Base-by-base conservation (phyloP, 1,284 basidiomycete species). In the Vanrija humicola region DNA sequence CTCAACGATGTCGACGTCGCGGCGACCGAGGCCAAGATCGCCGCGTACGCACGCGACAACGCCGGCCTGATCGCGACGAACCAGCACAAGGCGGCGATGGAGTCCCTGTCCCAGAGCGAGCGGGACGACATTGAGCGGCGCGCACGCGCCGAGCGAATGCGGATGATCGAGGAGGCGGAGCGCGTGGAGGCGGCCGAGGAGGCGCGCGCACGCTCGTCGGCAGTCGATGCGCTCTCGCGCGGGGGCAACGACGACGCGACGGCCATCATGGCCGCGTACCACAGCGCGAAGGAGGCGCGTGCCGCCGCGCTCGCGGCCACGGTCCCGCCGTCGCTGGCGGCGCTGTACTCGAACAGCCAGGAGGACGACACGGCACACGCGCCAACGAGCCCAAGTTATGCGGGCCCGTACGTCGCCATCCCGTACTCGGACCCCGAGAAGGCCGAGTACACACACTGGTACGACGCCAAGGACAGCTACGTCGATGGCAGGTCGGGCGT, bases 1-100 rank as follows among this genome's bases (percentile, higher is more conserved):
- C 90, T 98, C 59, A 88, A 98, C 69, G 87, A 92, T 54, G 83
- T 94, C 48, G 88, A 98, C 66, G 74, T 94, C n/a, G 77, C 83
- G 15, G 80, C 86, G 63, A 97, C 93, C 0, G 91, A 98, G 78
- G 84, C 84, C 9, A 85, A 87, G 39, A 89, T 98, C 52, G 82
- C 83, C 2, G 81, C 82, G 49, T 93, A 90, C 74, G 85, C 88
- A 48, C 82, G 81, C 23, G 86, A 89, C 62, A 96, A 96, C 69
- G 86, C 87, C 2, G 81, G 84, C 0, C 75, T 87, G 26, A 95
- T 90, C 55, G 86, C 89, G 77, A 88, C 29, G 82, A 84, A 70
- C 85, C 89, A 63, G 84, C 88, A 64, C 87, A 92, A 49, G 78
- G 80, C 40, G 82, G 88, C 50, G 79, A 84, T 63, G 45, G 71